A percentile compares a stretch with the other conserved stretches of the same genome.
Conservation (phyloP, 257 asterid genomes). For the Capsicum chinense region DNA sequence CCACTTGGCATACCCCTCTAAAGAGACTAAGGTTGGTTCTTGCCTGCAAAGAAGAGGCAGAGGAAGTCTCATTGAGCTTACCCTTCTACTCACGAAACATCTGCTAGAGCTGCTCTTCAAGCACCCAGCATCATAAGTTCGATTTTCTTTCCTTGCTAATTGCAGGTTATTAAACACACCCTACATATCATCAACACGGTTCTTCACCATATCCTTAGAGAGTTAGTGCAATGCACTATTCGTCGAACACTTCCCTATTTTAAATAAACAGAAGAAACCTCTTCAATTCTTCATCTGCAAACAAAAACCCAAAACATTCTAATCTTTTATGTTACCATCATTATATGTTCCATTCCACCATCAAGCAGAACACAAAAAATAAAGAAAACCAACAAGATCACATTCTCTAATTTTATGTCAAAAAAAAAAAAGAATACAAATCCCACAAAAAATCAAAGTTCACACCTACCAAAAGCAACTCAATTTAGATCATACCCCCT, state of each 20-base stretch:
- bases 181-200: constrained; percentile 93
- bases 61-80: constrained; percentile 89
- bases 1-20: neutral
- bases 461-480: neutral
- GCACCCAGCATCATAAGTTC: constrained; percentile 69
- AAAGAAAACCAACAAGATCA: neutral
- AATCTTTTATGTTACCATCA: neutral
- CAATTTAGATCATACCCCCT: neutral
- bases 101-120: constrained; percentile 96
- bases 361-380: neutral
- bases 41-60: constrained; percentile 97
- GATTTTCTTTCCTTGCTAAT: constrained; percentile 91
- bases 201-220: constrained; percentile 92
- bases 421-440: neutral
- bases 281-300: constrained; percentile 45
- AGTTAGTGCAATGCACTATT: constrained; percentile 52
- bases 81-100: constrained; percentile 97
- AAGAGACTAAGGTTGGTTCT: neutral
- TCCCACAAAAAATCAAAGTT: neutral
- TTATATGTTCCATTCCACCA: neutral
- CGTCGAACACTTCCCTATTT: constrained; percentile 84
- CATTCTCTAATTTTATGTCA: neutral
- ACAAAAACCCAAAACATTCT: constrained; percentile 20
- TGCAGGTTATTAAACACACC: constrained; percentile 83
- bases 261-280: constrained; percentile 35